Conservation (phyloP, 257 asterid genomes). For the Jaltomata sinuosa region DNA sequence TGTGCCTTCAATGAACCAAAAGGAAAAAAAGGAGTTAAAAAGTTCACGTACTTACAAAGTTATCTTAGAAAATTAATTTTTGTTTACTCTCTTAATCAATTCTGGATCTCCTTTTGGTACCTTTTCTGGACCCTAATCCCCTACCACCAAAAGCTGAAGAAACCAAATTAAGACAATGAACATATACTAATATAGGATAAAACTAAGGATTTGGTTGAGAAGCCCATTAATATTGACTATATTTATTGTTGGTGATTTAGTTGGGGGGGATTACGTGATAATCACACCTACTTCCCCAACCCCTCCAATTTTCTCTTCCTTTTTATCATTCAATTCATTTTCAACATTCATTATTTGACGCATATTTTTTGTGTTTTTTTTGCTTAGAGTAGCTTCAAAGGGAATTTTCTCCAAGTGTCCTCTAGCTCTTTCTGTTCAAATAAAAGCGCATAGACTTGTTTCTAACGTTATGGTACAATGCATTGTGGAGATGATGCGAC, state of each 20-base stretch:
- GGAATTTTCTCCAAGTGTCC: background rate
- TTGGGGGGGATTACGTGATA: background rate
- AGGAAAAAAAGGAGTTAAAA: background rate
- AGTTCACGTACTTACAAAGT: background rate
- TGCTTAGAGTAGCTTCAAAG: slow-evolving; percentile 9
- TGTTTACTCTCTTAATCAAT: background rate
- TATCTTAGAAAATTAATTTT: background rate
- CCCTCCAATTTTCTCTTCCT: background rate
- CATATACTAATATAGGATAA: no score
- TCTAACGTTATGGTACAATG: background rate
- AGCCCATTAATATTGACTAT: background rate
- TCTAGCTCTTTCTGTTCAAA: background rate
- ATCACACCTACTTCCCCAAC: background rate
- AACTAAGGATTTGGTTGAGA: background rate
- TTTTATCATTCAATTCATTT: background rate
- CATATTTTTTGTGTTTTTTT: background rate
- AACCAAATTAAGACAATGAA: background rate
- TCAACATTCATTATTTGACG: background rate
- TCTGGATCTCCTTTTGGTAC: background rate
- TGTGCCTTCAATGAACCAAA: background rate
- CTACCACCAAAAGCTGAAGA: background rate
- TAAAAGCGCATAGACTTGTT: background rate
- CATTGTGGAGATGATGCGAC: no score
- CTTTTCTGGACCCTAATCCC: background rate
- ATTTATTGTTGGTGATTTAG: background rate